Evolutionary conservation across 768 basidiomycete genomes (phyloP), one percentile per base, ranked within the genome.

Genomic region (Lactifluus subvellereus): DNA sequence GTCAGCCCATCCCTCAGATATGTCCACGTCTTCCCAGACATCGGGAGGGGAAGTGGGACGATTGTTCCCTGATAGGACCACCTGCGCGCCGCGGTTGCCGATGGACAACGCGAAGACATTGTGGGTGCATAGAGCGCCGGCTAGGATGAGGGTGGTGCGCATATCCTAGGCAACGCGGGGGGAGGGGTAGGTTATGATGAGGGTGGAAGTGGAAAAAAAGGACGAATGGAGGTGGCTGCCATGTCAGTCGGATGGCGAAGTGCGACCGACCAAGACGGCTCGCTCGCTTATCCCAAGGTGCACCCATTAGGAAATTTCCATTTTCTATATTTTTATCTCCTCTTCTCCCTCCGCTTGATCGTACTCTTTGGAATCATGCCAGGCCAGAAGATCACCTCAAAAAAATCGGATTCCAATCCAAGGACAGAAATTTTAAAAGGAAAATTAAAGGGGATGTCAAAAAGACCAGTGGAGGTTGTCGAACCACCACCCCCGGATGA

Each of bases 1-100:
- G 73, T 94, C 91, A 54, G 77, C 66, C 80, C 80, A 84, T 38
- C 83, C 80, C 16, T 70, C 52, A 2, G 71, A 74, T 20, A 72
- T 56, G 61, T 70, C 66, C 32, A 67, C 62, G 8, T 66, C 54
- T 13, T 65, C 53, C 50, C 43, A 53, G 8, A 2, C 32, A n/a
- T 54, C 48, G 47, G 49, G 43, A 2, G 55, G 30, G 6, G 50
- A 11, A 18, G 32, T 16, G 49, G 42, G 42, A 6, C 18, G 27
- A 16, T 43, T 33, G n/a, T 40, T 4, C 1, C 27, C 38, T 32
- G 58, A 45, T 16, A 64, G 20, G 54, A 51, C 40, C 2, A 40
- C n/a, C 27, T 64, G 63, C 2, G 10, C 9, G 33, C 6, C 13
- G 38, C 11, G 14, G 37, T 13, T 32, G 27, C 35, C 16, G 54